Evolutionary conservation across 768 basidiomycete genomes (phyloP).

Genomic region (Tulasnella sp.): DNA sequence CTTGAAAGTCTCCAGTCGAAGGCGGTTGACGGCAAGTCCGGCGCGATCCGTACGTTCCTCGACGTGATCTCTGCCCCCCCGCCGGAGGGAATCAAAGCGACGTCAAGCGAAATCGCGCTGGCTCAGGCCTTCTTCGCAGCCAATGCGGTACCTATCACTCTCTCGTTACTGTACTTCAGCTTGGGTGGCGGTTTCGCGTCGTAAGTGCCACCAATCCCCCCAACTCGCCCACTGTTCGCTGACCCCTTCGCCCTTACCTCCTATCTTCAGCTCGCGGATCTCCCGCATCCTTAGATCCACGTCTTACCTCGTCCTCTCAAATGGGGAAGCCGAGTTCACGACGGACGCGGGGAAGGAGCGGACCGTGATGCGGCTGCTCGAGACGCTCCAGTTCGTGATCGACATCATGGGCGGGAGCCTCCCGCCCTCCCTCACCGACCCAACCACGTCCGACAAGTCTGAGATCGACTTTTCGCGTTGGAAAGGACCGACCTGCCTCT

Average conservation of each 20-base stretch:
- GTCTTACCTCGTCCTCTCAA: neutral
- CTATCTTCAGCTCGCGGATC: neutral
- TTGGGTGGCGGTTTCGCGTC: constrained; percentile 4
- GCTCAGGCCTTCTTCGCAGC: neutral
- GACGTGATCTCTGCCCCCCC: neutral
- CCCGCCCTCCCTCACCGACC: neutral
- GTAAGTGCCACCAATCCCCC: neutral
- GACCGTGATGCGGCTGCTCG: neutral
- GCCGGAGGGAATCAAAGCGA: neutral
- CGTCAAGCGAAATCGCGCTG: neutral
- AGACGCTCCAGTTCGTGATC: constrained; percentile 9
- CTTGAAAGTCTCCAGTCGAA: neutral
- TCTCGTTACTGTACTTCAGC: neutral
- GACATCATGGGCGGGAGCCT: constrained; percentile 5
- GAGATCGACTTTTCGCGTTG: neutral
- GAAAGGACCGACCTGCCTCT: constrained; percentile 12
- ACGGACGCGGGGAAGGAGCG: neutral
- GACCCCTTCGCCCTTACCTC: neutral
- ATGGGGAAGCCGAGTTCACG: neutral
- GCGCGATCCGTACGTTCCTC: neutral
- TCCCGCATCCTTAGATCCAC: neutral
- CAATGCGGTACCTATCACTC: neutral
- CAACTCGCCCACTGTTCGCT: neutral
- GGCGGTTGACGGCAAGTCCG: neutral
- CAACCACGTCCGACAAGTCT: neutral